These are phyloP conservation scores for Pichia paraexigua DNA, from an alignment of 805 yeast genomes.

Conservation along the genomic window DNA sequence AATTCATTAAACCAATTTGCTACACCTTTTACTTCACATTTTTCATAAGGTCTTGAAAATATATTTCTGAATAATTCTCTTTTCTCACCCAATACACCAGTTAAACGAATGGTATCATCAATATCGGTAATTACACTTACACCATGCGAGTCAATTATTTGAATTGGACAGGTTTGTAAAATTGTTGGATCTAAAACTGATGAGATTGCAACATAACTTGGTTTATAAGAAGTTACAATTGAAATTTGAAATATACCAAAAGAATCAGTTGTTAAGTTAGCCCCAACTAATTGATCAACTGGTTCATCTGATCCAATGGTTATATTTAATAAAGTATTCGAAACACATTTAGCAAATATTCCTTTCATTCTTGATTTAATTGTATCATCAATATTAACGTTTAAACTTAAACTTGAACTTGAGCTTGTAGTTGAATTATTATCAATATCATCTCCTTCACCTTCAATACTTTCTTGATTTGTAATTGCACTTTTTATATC, in stretches of 20 bases:
- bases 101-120: constrained; percentile 86
- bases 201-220: constrained; percentile 48
- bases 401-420: constrained; percentile 5
- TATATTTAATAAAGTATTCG: constrained; percentile 46
- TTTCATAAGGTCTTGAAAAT: constrained; percentile 53
- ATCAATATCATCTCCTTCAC: constrained; percentile 11
- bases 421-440: constrained; percentile 16
- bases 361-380: constrained; percentile 60
- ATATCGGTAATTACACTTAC: constrained; percentile 80
- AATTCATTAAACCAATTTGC: constrained; percentile 63
- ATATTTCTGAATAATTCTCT: constrained; percentile 74
- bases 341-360: constrained; percentile 60
- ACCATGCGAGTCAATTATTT: constrained; percentile 38
- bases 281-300: constrained; percentile 22
- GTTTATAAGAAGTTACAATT: constrained; percentile 49
- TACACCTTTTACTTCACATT: constrained; percentile 71
- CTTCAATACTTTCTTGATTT: constrained; percentile 18
- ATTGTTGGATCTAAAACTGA: constrained; percentile 41
- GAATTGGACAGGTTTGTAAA: constrained; percentile 37
- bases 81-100: constrained; percentile 88
- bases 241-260: constrained; percentile 59
- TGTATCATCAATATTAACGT: constrained; percentile 21
- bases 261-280: constrained; percentile 45
- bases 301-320: constrained; percentile 44
- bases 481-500: constrained; percentile 29